Conservation (phyloP, 2,329 filamentous ascomycete species). For the Exophiala calicioides region DNA sequence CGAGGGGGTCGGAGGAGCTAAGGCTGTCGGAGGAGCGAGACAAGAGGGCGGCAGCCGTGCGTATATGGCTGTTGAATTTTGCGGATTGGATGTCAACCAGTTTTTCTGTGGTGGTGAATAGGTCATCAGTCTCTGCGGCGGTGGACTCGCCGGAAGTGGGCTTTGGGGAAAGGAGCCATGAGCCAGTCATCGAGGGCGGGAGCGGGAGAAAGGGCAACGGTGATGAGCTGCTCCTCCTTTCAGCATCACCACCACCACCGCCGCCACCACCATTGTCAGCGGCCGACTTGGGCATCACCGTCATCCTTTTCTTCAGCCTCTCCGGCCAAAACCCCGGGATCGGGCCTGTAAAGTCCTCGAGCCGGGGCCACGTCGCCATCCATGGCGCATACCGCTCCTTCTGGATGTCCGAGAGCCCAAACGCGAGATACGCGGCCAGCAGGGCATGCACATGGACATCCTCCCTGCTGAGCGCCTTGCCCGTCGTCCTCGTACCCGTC, state of each 20-base stretch:
- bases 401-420: constrained; percentile 12
- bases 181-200: constrained; percentile 12
- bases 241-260: not conserved
- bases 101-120: not conserved
- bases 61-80: constrained; percentile 9
- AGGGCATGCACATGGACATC: constrained; percentile 22
- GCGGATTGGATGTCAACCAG: constrained; percentile 5
- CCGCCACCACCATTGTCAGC: not conserved
- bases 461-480: constrained; percentile 10
- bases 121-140: not conserved
- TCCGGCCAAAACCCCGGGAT: constrained; percentile 23
- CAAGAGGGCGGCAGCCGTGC: not conserved
- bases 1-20: not conserved
- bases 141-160: not conserved
- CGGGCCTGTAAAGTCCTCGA: constrained; percentile 17
- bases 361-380: constrained; percentile 26
- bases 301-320: not conserved
- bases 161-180: not conserved
- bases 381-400: constrained; percentile 11
- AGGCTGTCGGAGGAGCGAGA: not conserved
- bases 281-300: not conserved
- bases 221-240: not conserved
- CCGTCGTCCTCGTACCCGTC: too few relatives aligned
- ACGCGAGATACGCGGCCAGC: constrained; percentile 24
- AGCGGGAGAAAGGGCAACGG: constrained; percentile 1